Evolutionary conservation across 441 rosid species (phyloP), one percentile per base, ranked within the genome.

Genomic region (Theobroma grandiflorum): DNA sequence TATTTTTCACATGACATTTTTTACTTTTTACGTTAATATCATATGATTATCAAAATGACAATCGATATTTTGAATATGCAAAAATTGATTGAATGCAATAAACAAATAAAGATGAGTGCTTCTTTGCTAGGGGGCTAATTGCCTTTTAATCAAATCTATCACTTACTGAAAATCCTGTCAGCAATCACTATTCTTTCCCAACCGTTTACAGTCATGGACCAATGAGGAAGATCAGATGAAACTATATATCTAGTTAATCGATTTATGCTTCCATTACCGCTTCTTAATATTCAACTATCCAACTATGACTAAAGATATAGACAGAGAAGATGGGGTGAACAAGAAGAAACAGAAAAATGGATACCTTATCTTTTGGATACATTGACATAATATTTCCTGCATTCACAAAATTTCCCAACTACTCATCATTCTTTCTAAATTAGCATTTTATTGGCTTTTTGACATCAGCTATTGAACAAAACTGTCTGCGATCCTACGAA

Each of bases 381-480:
- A 40, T 18, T n/a, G 37, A 69, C 75, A 6, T 31, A 8, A 50
- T 47, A 31, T 49, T 70, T 70, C 31, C 74, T 31, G 42, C 74
- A 47, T 49, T 42, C 52, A 42, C 9, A 57, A 74, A 42, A 55
- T 53, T n/a, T 47, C 55, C 43, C 49, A 57, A 49, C 37, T 16
- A 9, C 58, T 6, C 22, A 50, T 71, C 2, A 3, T 49, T 20
- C 18, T n/a, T 20, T 58, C 8, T 20, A 0, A 11, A 18, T 16
- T 47, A 31, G 59, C 74, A 71, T 7, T 20, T 43, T 42, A 47
- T 8, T 12, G 20, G 72, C 49, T 76, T 49, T 58, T 8, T 2
- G 50, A 45, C 62, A 73, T 77, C 62, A 20, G 49, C 78, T 59
- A 33, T 3, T n/a, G 31, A 53, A 80, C 78, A 83, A 85, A 82